Conservation (phyloP, 2,329 filamentous ascomycete species). For the Phoma herbarum region DNA sequence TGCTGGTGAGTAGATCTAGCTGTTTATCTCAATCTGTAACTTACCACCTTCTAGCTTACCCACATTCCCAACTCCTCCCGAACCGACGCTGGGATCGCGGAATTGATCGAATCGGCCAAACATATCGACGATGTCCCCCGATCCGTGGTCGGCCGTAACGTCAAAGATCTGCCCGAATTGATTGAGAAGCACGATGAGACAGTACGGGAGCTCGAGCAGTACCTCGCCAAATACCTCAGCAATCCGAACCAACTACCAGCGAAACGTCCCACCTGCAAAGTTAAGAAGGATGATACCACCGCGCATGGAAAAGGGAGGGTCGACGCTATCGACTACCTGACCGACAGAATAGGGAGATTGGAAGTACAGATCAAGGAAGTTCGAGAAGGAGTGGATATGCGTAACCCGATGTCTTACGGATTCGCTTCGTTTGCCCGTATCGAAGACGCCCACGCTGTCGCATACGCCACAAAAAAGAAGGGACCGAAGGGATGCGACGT, state of each 20-base stretch:
- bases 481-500: constrained; percentile 80
- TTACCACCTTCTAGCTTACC: constrained; percentile 65
- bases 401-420: constrained; percentile 87
- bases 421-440: constrained; percentile 94
- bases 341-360: constrained; percentile 79
- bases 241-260: constrained; percentile 81
- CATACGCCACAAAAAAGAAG: constrained; percentile 80
- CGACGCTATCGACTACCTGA: constrained; percentile 94
- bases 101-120: constrained; percentile 80
- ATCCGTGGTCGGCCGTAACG: constrained; percentile 85
- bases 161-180: constrained; percentile 84
- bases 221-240: constrained; percentile 83
- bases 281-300: constrained; percentile 76
- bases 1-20: constrained; percentile 56
- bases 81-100: constrained; percentile 87
- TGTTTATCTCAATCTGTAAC: constrained; percentile 2
- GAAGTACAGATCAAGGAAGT: constrained; percentile 87
- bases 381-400: constrained; percentile 82
- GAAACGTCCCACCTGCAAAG: constrained; percentile 78
- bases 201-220: constrained; percentile 81
- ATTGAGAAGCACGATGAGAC: constrained; percentile 83
- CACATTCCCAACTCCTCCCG: constrained; percentile 79
- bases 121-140: constrained; percentile 78
- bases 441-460: constrained; percentile 81
- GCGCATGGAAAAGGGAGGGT: constrained; percentile 75